Evolutionary conservation across 768 basidiomycete species (phyloP), one percentile per base, ranked within the genome.

Genomic region (Dioszegia aurantiaca): DNA sequence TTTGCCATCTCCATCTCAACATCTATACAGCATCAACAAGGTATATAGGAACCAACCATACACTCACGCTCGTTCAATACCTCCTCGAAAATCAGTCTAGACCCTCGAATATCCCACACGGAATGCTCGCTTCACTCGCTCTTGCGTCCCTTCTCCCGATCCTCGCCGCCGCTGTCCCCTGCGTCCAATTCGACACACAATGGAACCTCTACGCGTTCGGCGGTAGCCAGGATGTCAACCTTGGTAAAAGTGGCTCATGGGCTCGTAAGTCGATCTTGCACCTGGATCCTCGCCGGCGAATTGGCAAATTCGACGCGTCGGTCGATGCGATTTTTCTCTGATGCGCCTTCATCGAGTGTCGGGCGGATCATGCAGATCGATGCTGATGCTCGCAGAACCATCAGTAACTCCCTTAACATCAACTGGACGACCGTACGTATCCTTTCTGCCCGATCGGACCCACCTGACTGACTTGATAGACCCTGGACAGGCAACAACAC

Each of bases 161-260:
- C 19, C 55, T 62, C 23, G 75, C 68, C 31, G 19, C 44, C 3
- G 77, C 77, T 9, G 65, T 67, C 16, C 80, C 85, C 3, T 94
- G 91, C 72, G 80, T 90, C 37, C 82, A 86, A 21, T 92, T 93
- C 71, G 91, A 94, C 70, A 69, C 80, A 41, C 79, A 77, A 66
- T 91, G 86, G 85, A 90, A 93, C 75, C 82, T 97, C 52, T 84
- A 89, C 52, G 88, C 86, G 21, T 89, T 97, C 73, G 89, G 88
- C 60, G 83, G 86, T 56, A 86, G 85, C 58, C 86, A 88, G 69
- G 92, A 95, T 76, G 92, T 87, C 79, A 85, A 83, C 65, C 85
- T 88, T 48, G 89, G 90, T 12, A 78, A 83, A 3, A 83, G 85
- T 67, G 80, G 82, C 65, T 80, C 82, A 4, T 95, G 90, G 90